phyloP scores from a whole-genome alignment of 2,329 filamentous ascomycete genomes.

The Phaeosphaeria sp. region DNA sequence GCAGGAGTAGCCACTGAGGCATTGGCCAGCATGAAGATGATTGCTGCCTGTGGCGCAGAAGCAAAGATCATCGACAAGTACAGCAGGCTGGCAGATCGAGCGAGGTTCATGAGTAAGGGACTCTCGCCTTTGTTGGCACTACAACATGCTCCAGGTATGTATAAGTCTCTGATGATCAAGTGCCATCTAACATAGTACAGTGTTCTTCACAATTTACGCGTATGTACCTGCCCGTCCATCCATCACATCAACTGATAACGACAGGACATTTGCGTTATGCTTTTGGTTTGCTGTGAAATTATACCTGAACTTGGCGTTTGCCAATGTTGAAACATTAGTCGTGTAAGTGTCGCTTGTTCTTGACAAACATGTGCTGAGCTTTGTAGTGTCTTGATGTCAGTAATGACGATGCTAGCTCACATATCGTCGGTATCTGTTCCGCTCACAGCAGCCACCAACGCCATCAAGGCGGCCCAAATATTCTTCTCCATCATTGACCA shows the following conservation, averaged over 20 bases:
- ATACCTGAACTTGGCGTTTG: slow-evolving; percentile 7
- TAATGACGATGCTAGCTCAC: slow-evolving; percentile 28
- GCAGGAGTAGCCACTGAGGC: slow-evolving; percentile 24
- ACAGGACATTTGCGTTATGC: slow-evolving; percentile 30
- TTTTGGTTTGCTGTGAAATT: slow-evolving; percentile 35
- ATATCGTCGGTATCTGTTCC: slow-evolving; percentile 26
- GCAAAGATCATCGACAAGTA: slow-evolving; percentile 24
- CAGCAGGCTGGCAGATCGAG: slow-evolving; percentile 12
- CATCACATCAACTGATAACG: slow-evolving; percentile 1
- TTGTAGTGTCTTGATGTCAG: slow-evolving; percentile 28
- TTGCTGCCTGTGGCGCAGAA: slow-evolving; percentile 32
- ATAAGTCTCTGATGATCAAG: background rate
- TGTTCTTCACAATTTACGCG: slow-evolving; percentile 33
- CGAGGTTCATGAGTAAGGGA: slow-evolving; percentile 11
- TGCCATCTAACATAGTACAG: slow-evolving; percentile 5
- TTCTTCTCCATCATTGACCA: slow-evolving; percentile 35
- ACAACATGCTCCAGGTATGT: slow-evolving; percentile 29
- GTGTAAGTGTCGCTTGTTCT: slow-evolving; percentile 6
- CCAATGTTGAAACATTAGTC: slow-evolving; percentile 3
- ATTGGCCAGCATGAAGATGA: slow-evolving; percentile 28
- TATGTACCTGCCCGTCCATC: slow-evolving; percentile 5
- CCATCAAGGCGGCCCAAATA: slow-evolving; percentile 24
- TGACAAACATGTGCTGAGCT: background rate
- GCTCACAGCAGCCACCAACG: slow-evolving; percentile 20
- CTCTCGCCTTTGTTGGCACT: slow-evolving; percentile 24